These are phyloP conservation scores for Tricholoma saponaceum DNA, from an alignment of 768 basidiomycete genomes.

Conservation along the genomic window DNA sequence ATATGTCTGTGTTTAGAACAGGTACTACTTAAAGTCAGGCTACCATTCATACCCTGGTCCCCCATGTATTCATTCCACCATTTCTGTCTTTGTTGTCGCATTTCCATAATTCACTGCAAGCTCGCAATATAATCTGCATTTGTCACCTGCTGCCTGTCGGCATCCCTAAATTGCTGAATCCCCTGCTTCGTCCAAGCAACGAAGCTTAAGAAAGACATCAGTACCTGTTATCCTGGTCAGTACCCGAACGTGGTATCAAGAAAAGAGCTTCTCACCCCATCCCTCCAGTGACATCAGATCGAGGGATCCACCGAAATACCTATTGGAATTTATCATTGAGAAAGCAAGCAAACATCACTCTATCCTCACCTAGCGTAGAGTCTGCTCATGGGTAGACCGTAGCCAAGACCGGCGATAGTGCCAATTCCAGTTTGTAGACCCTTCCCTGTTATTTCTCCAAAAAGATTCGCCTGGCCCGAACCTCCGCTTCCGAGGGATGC, in stretches of 20 bases:
- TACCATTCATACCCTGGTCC: slow-evolving; percentile 39
- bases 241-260: slow-evolving; percentile 3
- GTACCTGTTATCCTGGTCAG: slow-evolving; percentile 28
- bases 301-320: slow-evolving; percentile 84
- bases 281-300: slow-evolving; percentile 80
- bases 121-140: slow-evolving; percentile 26
- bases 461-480: slow-evolving; percentile 50
- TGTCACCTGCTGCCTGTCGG: background rate
- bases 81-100: slow-evolving; percentile 31
- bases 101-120: slow-evolving; percentile 27
- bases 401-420: slow-evolving; percentile 88
- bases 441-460: slow-evolving; percentile 74
- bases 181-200: slow-evolving; percentile 46
- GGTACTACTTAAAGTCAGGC: slow-evolving; percentile 24
- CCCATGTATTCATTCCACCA: slow-evolving; percentile 32
- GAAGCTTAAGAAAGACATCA: slow-evolving; percentile 47
- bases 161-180: slow-evolving; percentile 33
- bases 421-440: slow-evolving; percentile 79
- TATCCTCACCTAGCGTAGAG: slow-evolving; percentile 55
- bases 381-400: slow-evolving; percentile 79
- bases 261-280: slow-evolving; percentile 55
- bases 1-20: slow-evolving; percentile 16
- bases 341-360: slow-evolving; percentile 10
- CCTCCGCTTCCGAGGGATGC: slow-evolving; percentile 50
- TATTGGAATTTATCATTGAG: slow-evolving; percentile 18